Base-by-base conservation (phyloP, 1,284 basidiomycete genomes). In the Papiliotrema laurentii region DNA sequence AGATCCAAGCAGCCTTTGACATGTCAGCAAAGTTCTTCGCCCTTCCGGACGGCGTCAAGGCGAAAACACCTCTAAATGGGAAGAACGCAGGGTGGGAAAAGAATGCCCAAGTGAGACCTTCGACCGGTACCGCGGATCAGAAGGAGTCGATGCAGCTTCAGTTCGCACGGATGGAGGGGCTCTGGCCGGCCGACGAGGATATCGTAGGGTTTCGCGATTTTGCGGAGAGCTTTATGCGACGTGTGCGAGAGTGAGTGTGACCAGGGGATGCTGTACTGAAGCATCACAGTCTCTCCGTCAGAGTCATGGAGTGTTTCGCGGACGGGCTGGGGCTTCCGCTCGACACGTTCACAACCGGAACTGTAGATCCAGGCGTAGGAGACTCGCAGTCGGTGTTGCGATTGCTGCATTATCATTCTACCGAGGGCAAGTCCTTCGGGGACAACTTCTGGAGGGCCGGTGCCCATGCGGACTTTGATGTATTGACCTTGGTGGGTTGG, bases 381-480 rank as follows among this genome's bases (percentile, higher is more conserved):
- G 63, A 65, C 51, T 51, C 55, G n/a, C 63, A 65, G 45, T 51
- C 55, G 21, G 61, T 63, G 13, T 47, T 64, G 14, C 47, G 63
- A 31, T 47, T 66, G 1, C 45, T 66, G 21, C 63, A 66, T 50
- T 66, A 66, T 44, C 61, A 66, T 45, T 50, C 54, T 5, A 59
- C 56, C 31, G 61, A 66, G 49, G 60, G 57, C 50, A 63, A 63
- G 54, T 13, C 26, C 5, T 65, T 65, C 34, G 63, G 61, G 4
- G 51, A 58, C 27, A 60, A 60, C 51, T 64, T 64, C 33, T 66
- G 63, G 63, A 50, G 63, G 13, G 63, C 63, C 6, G 63, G 63
- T n/a, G 58, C 63, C 1, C 63, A 66, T 43, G 60, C 63, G 25
- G 63, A 66, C 46, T 64, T 66, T 48, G 63, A 63, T 38, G 57